phyloP scores from a whole-genome alignment of 2,329 filamentous ascomycete genomes.

The Aureobasidium melanogenum region DNA sequence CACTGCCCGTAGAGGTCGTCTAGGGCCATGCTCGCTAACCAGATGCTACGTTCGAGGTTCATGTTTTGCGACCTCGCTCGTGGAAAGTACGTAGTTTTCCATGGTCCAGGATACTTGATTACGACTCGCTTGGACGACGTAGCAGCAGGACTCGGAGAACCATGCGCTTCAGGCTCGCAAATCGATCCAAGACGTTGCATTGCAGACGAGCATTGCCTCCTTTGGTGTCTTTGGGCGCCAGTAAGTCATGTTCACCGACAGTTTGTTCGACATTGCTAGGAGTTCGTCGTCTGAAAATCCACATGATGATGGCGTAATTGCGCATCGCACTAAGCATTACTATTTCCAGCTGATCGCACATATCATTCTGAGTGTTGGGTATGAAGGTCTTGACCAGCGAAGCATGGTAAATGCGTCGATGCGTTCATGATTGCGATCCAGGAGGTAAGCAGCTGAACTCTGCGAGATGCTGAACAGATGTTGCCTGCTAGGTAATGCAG shows the following conservation, averaged over 20 bases:
- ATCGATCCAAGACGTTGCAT: conserved; percentile 31
- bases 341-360: conserved; percentile 24
- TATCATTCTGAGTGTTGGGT: conserved; percentile 17
- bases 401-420: conserved; percentile 16
- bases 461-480: conserved; percentile 29
- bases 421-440: conserved; percentile 29
- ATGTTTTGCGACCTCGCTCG: conserved; percentile 23
- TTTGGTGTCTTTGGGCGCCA: conserved; percentile 23
- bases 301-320: conserved; percentile 11
- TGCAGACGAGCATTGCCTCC: conserved; percentile 27
- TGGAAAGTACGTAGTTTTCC: not conserved
- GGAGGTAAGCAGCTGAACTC: conserved; percentile 31
- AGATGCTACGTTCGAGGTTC: no score
- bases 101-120: conserved; percentile 17
- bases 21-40: no score
- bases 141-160: conserved; percentile 29
- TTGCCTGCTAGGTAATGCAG: not conserved
- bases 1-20: conserved; percentile 26
- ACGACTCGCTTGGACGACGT: conserved; percentile 16
- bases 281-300: not conserved
- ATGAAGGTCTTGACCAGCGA: not conserved
- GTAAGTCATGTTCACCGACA: conserved; percentile 17
- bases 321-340: conserved; percentile 17
- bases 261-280: conserved; percentile 23
- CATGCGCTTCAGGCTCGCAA: conserved; percentile 37